Base-by-base conservation (phyloP, 495 filamentous ascomycete species). In the Neurospora sublineolata region DNA sequence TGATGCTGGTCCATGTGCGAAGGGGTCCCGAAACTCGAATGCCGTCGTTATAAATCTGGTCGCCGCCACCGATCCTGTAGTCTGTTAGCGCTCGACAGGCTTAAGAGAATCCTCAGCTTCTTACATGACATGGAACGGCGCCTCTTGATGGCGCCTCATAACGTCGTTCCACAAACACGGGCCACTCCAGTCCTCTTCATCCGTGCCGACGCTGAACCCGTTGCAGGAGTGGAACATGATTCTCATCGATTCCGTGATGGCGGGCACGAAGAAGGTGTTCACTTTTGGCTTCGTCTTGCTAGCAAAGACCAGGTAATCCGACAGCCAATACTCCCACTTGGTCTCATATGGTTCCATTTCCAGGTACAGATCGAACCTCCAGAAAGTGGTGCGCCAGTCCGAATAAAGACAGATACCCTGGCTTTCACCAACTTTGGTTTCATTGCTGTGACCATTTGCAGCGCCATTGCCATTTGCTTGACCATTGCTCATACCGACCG, bases 221-320 rank as follows among this genome's bases (percentile, higher is more conserved):
- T 97, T 98, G 82, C 94, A 97, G 37, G 93, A 97, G 82, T 97
- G 90, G 82, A 98, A 97, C 86, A 97, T 93, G 72, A 97, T 91
- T 73, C 94, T 89, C 94, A 98, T 97, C 30, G 91, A 94, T 80
- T 97, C 89, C 37, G 88, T 82, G 68, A 83, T 82, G 3, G 93
- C 91, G 3, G 94, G 94, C 18, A 97, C 87, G 68, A 86, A 90
- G 80, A 97, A 97, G 71, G 74, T 75, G 72, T 86, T 86, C 37
- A 82, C 80, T 68, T 76, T 76, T n/a, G 80, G 81, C 74, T 87
- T 84, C 30, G 81, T 82, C 37, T 76, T 69, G 77, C 82, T 79
- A 27, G 78, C 74, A 46, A 86, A 83, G 5, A 79, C 82, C 76
- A 89, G 68, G 27, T 64, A 64, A 5, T 80, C 80, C 30, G 83